These are phyloP conservation scores for Asclepias syriaca DNA, from an alignment of 257 asterid species.

Conservation along the genomic window DNA sequence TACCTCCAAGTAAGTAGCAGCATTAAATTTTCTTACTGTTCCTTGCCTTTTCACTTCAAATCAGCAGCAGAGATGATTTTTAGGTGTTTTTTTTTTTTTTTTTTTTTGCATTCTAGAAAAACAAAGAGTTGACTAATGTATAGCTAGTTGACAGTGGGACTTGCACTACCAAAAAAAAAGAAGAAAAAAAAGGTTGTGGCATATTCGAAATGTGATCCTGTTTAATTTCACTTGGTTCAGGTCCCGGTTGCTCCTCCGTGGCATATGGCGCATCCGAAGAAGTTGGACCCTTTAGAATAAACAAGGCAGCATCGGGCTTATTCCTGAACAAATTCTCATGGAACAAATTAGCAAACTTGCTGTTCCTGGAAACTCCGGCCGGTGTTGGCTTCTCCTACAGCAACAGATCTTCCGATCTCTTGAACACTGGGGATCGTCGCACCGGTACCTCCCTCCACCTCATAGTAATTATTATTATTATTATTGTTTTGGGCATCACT, in stretches of 20 bases:
- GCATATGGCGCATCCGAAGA: conserved; percentile 99
- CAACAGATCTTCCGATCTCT: conserved; percentile 75
- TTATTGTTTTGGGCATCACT: background rate
- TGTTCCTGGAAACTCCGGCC: conserved; percentile 88
- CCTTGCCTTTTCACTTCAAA: too few species aligned
- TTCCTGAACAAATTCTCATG: conserved; percentile 75
- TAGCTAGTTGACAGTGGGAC: conserved; percentile 14
- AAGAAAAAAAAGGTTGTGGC: background rate
- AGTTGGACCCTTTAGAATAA: conserved; percentile 80
- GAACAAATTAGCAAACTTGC: conserved; percentile 75
- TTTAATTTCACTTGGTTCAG: conserved; percentile 23
- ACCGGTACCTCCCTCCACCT: conserved; percentile 43
- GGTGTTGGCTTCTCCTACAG: conserved; percentile 91
- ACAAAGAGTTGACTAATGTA: background rate
- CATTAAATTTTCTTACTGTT: too few species aligned
- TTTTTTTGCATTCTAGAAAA: too few species aligned
- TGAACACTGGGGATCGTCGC: conserved; percentile 77
- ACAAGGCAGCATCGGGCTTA: conserved; percentile 52
- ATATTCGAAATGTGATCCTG: background rate
- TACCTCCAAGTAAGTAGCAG: too few species aligned
- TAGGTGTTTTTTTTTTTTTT: too few species aligned
- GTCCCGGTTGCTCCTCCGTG: conserved; percentile 97
- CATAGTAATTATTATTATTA: background rate
- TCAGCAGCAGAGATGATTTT: too few species aligned
- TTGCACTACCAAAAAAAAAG: background rate